Evolutionary conservation across 2,329 filamentous ascomycete species (phyloP).

Genomic region (Chaetomium globosum): DNA sequence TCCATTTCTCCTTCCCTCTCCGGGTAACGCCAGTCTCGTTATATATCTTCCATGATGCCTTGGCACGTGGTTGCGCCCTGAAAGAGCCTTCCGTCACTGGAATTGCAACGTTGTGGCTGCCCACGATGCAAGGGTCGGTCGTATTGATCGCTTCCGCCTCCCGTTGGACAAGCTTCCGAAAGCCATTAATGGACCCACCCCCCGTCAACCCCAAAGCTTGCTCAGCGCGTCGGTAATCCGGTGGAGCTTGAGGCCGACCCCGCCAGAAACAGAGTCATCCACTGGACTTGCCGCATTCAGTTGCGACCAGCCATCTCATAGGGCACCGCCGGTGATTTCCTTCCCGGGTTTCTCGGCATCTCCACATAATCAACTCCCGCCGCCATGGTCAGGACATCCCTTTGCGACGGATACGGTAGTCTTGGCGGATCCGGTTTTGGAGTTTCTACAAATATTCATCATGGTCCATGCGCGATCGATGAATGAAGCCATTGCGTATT

Average conservation of each 20-base stretch:
- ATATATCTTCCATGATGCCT: neutral
- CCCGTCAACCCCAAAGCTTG: neutral
- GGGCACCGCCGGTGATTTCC: neutral
- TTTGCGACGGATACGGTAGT: neutral
- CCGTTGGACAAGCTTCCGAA: neutral
- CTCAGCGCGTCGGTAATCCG: slow-evolving; percentile 8
- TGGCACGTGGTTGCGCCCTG: neutral
- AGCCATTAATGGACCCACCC: neutral
- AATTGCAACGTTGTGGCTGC: neutral
- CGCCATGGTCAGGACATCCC: neutral
- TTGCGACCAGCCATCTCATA: neutral
- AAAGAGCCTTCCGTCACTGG: neutral
- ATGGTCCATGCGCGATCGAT: neutral
- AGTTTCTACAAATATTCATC: neutral
- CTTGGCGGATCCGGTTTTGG: neutral
- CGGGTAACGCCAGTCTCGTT: neutral
- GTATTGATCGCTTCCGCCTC: neutral
- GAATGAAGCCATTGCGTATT: neutral
- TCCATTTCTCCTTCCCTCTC: neutral
- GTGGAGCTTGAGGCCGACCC: neutral
- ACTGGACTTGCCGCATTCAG: slow-evolving; percentile 14
- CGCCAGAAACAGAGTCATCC: neutral
- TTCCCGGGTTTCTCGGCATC: neutral
- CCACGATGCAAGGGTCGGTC: neutral
- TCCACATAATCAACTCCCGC: neutral